A percentile compares a stretch with the other conserved stretches of the same genome.
Conservation (phyloP, 148 eudicot genomes). For the Diospyros lotus region DNA sequence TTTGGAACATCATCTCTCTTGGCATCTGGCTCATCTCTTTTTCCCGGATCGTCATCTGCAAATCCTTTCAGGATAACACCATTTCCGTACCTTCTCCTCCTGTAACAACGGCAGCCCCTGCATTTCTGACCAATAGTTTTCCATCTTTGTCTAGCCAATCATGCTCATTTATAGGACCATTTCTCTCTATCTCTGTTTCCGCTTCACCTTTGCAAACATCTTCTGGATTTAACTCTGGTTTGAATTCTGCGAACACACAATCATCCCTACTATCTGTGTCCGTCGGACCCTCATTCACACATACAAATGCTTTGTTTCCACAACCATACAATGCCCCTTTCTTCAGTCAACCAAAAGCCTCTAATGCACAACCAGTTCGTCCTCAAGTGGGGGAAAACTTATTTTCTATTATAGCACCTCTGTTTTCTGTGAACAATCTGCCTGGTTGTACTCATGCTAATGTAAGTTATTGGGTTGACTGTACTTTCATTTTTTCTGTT, state of each 20-base stretch:
- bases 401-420: not conserved
- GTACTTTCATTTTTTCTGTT: too few relatives aligned
- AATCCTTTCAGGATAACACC: not conserved
- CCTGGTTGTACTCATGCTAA: not conserved
- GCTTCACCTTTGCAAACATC: not conserved
- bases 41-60: slow-evolving; percentile 1
- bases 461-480: not conserved
- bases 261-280: slow-evolving; percentile 5
- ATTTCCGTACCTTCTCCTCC: not conserved
- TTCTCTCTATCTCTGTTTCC: not conserved
- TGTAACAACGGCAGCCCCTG: not conserved
- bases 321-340: not conserved
- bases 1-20: not conserved
- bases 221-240: not conserved
- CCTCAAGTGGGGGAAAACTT: not conserved
- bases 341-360: not conserved
- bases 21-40: not conserved
- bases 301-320: not conserved
- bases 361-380: not conserved
- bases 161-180: not conserved
- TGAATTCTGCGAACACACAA: not conserved
- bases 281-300: not conserved
- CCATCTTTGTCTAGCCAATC: too few relatives aligned
- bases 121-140: not conserved
- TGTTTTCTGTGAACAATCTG: not conserved